Conservation (phyloP, 83 land plant species). For the Picea engelmannii region DNA sequence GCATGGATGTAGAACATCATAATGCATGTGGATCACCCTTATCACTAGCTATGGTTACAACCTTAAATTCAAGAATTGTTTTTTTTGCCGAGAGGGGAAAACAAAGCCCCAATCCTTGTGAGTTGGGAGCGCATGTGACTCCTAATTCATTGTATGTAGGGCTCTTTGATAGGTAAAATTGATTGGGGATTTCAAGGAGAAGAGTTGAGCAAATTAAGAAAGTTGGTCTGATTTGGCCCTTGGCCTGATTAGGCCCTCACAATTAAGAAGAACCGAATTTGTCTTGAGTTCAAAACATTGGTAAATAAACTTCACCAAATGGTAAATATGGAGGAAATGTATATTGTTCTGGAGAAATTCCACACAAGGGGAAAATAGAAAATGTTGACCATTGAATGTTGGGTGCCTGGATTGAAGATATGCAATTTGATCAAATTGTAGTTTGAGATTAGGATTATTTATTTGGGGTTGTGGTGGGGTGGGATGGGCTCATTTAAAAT, state of each 20-base stretch:
- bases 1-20: conserved; percentile 26
- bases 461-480: no score
- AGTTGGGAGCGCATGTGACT: conserved; percentile 16
- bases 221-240: no score
- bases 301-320: no score
- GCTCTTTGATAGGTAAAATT: conserved; percentile 54
- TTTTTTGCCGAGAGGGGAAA: conserved; percentile 47
- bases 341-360: neutral
- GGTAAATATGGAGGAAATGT: conserved; percentile 11
- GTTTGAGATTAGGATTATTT: no score
- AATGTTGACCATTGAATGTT: no score
- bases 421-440: no score
- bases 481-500: neutral
- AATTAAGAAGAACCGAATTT: no score
- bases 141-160: conserved; percentile 50
- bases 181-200: conserved; percentile 51
- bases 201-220: no score
- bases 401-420: no score
- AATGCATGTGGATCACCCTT: conserved; percentile 38
- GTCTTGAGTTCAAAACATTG: no score
- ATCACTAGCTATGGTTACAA: conserved; percentile 28
- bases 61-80: conserved; percentile 1
- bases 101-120: conserved; percentile 46
- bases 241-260: no score
- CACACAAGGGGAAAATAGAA: no score